A percentile compares a stretch with the other conserved stretches of the same genome.
Conservation (phyloP, 768 basidiomycete species). For the Mrakia blollopis region DNA sequence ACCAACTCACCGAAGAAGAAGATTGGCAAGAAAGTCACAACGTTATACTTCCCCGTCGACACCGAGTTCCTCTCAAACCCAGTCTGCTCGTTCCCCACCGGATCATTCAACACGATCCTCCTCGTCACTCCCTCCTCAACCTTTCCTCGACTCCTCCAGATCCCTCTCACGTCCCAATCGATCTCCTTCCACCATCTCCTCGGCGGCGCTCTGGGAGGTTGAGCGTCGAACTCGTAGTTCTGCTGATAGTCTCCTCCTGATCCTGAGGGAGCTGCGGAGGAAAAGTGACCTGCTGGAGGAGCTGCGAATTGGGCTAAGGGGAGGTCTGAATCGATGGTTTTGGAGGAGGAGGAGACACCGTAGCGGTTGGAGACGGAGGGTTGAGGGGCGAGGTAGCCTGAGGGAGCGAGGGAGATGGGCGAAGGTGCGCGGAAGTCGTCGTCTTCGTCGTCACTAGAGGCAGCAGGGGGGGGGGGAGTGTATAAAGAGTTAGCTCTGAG, state of each 20-base stretch:
- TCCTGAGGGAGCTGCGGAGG: constrained; percentile 24
- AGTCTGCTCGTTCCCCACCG: constrained; percentile 48
- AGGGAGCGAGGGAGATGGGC: constrained; percentile 21
- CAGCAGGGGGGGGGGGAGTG: neutral
- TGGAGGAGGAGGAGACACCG: constrained; percentile 22
- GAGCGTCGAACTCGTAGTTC: constrained; percentile 36
- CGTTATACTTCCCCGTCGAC: constrained; percentile 91
- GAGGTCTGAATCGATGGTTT: constrained; percentile 36
- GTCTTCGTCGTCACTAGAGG: constrained; percentile 31
- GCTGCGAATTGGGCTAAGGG: constrained; percentile 40
- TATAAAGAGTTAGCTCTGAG: neutral
- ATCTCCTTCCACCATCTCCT: constrained; percentile 30
- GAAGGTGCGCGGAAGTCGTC: constrained; percentile 20
- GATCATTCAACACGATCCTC: constrained; percentile 74
- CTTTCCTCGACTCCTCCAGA: constrained; percentile 29
- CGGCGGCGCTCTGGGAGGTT: neutral
- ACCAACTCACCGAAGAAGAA: constrained; percentile 75
- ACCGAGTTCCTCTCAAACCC: constrained; percentile 72
- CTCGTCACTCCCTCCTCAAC: constrained; percentile 46
- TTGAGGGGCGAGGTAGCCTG: constrained; percentile 38
- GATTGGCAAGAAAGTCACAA: constrained; percentile 80
- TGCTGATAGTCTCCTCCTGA: constrained; percentile 34
- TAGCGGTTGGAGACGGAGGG: constrained; percentile 38
- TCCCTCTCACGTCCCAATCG: constrained; percentile 27
- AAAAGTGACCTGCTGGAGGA: constrained; percentile 40